phyloP scores from a whole-genome alignment of 2,329 filamentous ascomycete species.

The Neodidymelliopsis sp. region DNA sequence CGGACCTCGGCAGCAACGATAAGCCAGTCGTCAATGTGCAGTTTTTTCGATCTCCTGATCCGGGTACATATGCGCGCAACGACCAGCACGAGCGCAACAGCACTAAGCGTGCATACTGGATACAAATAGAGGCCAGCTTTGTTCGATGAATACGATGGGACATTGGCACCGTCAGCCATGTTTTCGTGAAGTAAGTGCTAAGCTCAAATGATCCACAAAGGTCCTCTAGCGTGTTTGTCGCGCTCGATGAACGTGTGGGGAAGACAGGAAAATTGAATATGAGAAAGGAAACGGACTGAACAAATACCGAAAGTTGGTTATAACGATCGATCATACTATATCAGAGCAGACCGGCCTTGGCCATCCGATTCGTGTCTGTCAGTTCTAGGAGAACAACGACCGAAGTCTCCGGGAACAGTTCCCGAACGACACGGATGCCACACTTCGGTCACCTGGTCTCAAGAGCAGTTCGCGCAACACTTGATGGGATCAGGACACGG shows the following conservation, averaged over 20 bases:
- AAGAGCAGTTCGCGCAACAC: background rate
- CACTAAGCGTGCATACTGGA: slow-evolving; percentile 29
- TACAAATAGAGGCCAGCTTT: slow-evolving; percentile 29
- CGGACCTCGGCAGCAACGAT: slow-evolving; percentile 36
- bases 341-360: background rate
- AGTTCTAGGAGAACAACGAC: background rate
- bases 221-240: no score
- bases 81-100: slow-evolving; percentile 29
- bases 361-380: background rate
- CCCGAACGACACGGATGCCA: background rate
- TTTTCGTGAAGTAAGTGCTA: background rate
- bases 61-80: slow-evolving; percentile 33
- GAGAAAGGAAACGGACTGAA: background rate
- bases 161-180: slow-evolving; percentile 11
- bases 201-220: background rate
- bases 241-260: background rate
- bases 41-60: slow-evolving; percentile 19
- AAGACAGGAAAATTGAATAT: background rate
- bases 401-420: background rate
- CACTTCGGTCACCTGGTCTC: no score
- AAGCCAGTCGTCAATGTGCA: slow-evolving; percentile 39
- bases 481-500: background rate
- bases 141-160: slow-evolving; percentile 29
- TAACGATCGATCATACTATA: background rate
- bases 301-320: background rate